Base-by-base conservation (phyloP, 148 eudicot species). In the Chenopodium album region DNA sequence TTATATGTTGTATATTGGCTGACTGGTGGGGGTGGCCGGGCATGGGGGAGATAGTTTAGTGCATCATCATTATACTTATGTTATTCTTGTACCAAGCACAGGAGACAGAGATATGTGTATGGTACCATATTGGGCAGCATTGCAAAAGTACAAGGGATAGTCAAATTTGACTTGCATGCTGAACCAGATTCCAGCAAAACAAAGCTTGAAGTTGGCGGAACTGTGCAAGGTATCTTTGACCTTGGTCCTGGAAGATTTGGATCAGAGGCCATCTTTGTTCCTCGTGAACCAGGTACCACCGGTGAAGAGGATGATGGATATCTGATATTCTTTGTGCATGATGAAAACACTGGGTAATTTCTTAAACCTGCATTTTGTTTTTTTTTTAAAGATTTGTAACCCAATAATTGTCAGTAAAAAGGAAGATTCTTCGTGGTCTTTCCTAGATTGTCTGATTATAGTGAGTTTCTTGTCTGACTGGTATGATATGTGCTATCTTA, bases 271-370 rank as follows among this genome's bases (percentile, higher is more conserved):
- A 75, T 92, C 66, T 94, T 92, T 86, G 94, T 94, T 70, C 97
- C 99, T 84, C 89, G 90, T 54, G 87, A 88, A 66, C 90, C 87
- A 70, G 97, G 95, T 41, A 82, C 88, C 23, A 60, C 78, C 26
- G 67, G 90, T 83, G 98, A 91, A 88, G 99, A 96, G 90, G 98
- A 94, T 85, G 98, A 94, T 89, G 99, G 99, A 67, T 96, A 90
- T 89, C 89, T 96, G 76, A 94, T 96, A 70, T 89, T 91, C 93
- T 96, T 96, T 84, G 92, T 86, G 70, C 98, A 96, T 76, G 93
- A 96, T 80, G 99, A 96, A 82, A 90, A 81, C 68, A 91, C 89
- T 11, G 97, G 98, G 98, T 96, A 91, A 46, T 48, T 66, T 50
- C 23, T 77, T 72, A 16, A 41, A 34, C 71, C 54, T 68, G 12